Percentiles rank a stretch among this genome's conserved stretches.
Conservation (phyloP, 2,329 filamentous ascomycete genomes). For the Trichothecium sympodiale region DNA sequence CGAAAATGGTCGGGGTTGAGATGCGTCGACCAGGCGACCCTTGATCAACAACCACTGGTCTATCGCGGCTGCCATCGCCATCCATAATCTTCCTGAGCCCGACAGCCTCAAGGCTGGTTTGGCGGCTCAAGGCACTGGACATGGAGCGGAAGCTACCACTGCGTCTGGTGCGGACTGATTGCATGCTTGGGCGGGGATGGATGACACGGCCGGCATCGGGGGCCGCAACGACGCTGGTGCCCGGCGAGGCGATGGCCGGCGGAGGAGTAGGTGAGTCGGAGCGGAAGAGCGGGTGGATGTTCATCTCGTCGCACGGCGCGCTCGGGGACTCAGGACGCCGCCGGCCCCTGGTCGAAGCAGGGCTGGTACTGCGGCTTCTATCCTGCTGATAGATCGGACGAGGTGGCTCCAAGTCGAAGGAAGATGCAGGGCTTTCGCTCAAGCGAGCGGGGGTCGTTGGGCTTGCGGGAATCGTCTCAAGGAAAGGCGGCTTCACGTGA, state of each 20-base stretch:
- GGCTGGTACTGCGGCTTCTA: conserved; percentile 44
- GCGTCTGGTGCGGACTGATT: conserved; percentile 40
- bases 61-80: conserved; percentile 12
- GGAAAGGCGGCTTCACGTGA: conserved; percentile 30
- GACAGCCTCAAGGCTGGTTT: conserved; percentile 39
- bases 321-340: conserved; percentile 11
- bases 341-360: conserved; percentile 22
- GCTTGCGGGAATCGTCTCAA: conserved; percentile 63
- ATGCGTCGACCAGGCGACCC: conserved; percentile 2
- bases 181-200: conserved; percentile 37
- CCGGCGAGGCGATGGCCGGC: conserved; percentile 53
- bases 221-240: conserved; percentile 60
- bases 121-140: conserved; percentile 35
- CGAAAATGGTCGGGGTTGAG: too few species aligned
- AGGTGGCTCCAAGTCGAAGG: conserved; percentile 46
- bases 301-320: conserved; percentile 38
- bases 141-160: conserved; percentile 41
- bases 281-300: conserved; percentile 71
- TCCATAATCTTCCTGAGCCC: conserved; percentile 8
- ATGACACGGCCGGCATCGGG: conserved; percentile 58
- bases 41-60: conserved; percentile 12
- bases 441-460: conserved; percentile 43
- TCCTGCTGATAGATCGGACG: conserved; percentile 28
- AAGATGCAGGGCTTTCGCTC: conserved; percentile 50
- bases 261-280: conserved; percentile 55